Conservation (phyloP, 805 yeast species). For the Millerozyma miso region DNA sequence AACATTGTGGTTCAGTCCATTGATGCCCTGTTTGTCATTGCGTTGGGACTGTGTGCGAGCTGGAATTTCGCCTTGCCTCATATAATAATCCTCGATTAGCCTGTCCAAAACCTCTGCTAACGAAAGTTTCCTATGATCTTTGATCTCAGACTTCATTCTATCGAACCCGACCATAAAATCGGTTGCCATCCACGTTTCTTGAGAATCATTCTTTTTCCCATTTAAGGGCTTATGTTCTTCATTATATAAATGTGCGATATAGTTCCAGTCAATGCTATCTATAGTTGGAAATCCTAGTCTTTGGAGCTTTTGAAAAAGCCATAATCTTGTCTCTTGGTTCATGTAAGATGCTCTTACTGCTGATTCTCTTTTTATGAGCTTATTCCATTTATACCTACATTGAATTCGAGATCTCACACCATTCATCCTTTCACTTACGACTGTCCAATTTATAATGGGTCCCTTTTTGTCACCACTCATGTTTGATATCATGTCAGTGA, state of each 20-base stretch:
- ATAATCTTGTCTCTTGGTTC: constrained; percentile 29
- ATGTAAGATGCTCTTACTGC: constrained; percentile 26
- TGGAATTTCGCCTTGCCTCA: constrained; percentile 5
- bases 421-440: constrained; percentile 84
- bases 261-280: constrained; percentile 34
- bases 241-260: constrained; percentile 23
- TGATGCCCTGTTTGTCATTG: constrained; percentile 1
- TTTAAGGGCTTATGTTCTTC: constrained; percentile 15
- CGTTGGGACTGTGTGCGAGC: constrained; percentile 1
- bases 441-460: constrained; percentile 79
- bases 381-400: constrained; percentile 94
- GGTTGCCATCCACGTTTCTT: constrained; percentile 47
- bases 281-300: constrained; percentile 19
- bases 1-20: constrained; percentile 1
- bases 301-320: constrained; percentile 33
- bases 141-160: constrained; percentile 48
- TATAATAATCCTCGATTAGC: constrained; percentile 11
- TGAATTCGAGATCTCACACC: constrained; percentile 89
- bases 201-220: constrained; percentile 3
- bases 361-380: constrained; percentile 58
- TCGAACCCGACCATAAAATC: constrained; percentile 64
- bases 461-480: constrained; percentile 7
- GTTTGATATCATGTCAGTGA: constrained; percentile 15
- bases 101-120: constrained; percentile 13
- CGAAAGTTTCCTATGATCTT: constrained; percentile 28